These are phyloP conservation scores for Saururus chinensis DNA, from an alignment of 164 flowering plant species.

Conservation along the genomic window DNA sequence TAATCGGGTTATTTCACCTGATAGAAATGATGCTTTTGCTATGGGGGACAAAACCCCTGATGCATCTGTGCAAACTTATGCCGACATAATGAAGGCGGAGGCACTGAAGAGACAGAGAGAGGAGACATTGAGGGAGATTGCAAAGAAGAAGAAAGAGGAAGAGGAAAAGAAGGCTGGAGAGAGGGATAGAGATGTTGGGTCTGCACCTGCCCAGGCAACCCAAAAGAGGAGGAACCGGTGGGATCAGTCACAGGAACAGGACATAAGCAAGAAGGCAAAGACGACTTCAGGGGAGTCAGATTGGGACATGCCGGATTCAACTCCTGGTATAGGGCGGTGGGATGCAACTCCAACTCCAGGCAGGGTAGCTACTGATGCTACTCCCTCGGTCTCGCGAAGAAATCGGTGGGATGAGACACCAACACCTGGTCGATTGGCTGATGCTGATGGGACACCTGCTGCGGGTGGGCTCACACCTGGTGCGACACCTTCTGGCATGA, in stretches of 20 bases:
- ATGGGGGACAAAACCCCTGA: slow-evolving; percentile 89
- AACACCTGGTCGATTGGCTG: slow-evolving; percentile 83
- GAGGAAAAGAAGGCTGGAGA: slow-evolving; percentile 47
- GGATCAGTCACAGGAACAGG: slow-evolving; percentile 68
- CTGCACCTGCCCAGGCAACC: slow-evolving; percentile 18
- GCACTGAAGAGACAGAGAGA: slow-evolving; percentile 67
- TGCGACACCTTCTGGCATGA: slow-evolving; percentile 92
- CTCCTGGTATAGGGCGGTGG: slow-evolving; percentile 91
- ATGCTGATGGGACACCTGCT: slow-evolving; percentile 84
- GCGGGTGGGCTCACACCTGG: slow-evolving; percentile 90
- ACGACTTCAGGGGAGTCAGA: slow-evolving; percentile 38
- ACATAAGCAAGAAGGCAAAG: slow-evolving; percentile 56
- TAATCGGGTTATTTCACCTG: slow-evolving; percentile 68
- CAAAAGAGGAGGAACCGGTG: slow-evolving; percentile 87
- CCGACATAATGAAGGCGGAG: slow-evolving; percentile 81
- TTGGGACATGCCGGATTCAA: slow-evolving; percentile 91
- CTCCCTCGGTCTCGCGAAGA: slow-evolving; percentile 54
- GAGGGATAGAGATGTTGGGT: slow-evolving; percentile 16
- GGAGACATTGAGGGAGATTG: slow-evolving; percentile 55
- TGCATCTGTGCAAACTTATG: slow-evolving; percentile 64
- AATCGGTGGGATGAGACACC: slow-evolving; percentile 99
- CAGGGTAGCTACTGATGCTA: slow-evolving; percentile 62
- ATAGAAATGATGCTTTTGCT: slow-evolving; percentile 79
- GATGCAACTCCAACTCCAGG: slow-evolving; percentile 98
- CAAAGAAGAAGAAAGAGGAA: slow-evolving; percentile 81